Conservation (phyloP, 2,329 filamentous ascomycete genomes). For the Cercospora beticola region DNA sequence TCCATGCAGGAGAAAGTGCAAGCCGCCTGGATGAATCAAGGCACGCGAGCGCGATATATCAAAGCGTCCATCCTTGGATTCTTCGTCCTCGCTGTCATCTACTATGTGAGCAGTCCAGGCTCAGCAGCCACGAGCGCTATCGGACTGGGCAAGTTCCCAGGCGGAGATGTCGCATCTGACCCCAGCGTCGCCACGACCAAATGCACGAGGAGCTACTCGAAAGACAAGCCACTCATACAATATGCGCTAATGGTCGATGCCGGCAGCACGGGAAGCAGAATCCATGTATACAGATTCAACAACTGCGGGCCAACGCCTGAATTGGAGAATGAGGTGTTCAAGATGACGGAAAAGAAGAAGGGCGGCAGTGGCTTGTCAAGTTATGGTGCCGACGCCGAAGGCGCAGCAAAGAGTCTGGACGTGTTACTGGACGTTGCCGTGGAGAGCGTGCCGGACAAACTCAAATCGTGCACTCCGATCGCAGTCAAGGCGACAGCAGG, state of each 20-base stretch:
- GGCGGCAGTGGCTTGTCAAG: constrained; percentile 80
- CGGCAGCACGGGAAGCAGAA: constrained; percentile 93
- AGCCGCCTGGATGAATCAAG: constrained; percentile 60
- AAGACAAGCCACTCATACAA: constrained; percentile 90
- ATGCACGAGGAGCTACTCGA: constrained; percentile 80
- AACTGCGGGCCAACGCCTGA: constrained; percentile 96
- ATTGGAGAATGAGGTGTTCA: constrained; percentile 87
- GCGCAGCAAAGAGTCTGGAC: constrained; percentile 86
- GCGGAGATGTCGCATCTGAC: constrained; percentile 51
- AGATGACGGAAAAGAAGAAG: constrained; percentile 84
- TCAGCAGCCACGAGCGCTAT: constrained; percentile 16
- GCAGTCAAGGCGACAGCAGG: constrained; percentile 98
- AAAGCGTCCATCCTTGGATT: constrained; percentile 62
- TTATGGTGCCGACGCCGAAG: constrained; percentile 81
- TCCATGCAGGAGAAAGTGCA: constrained; percentile 41
- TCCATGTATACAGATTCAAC: constrained; percentile 99
- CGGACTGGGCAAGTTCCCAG: constrained; percentile 31
- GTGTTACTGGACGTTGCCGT: constrained; percentile 83
- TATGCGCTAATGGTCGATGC: constrained; percentile 99
- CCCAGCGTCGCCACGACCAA: constrained; percentile 65
- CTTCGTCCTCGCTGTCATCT: constrained; percentile 58
- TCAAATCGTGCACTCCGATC: constrained; percentile 88
- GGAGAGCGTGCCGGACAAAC: constrained; percentile 77
- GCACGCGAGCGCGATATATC: constrained; percentile 59
- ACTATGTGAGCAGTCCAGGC: constrained; percentile 52